Percentiles rank a stretch among this genome's conserved stretches.
These are phyloP conservation scores for Austroboletus novae-zelandiae DNA, from an alignment of 1,284 basidiomycete species.

Conservation along the genomic window DNA sequence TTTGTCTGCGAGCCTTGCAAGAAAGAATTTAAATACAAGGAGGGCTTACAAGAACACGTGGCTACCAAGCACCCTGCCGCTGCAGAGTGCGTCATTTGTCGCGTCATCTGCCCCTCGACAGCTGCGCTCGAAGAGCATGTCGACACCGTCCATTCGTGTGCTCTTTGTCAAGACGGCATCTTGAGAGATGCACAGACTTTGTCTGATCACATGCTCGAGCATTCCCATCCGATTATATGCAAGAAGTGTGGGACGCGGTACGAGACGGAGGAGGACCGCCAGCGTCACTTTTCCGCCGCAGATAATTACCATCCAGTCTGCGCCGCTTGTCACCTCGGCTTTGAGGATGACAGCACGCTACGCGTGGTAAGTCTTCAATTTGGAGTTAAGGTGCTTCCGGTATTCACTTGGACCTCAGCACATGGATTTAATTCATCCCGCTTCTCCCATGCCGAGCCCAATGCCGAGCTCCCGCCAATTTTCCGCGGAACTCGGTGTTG, in stretches of 20 bases:
- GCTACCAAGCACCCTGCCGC: constrained; percentile 26
- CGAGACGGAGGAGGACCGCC: constrained; percentile 28
- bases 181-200: constrained; percentile 27
- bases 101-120: constrained; percentile 20
- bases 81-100: constrained; percentile 26
- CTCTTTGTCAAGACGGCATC: constrained; percentile 28
- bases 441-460: constrained; percentile 14
- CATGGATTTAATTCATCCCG: constrained; percentile 9
- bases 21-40: constrained; percentile 23
- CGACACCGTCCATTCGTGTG: constrained; percentile 25
- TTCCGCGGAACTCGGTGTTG: constrained; percentile 8
- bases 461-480: constrained; percentile 9
- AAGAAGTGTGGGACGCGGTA: constrained; percentile 28
- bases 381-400: constrained; percentile 5
- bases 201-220: constrained; percentile 27
- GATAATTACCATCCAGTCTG: constrained; percentile 29
- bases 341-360: constrained; percentile 28
- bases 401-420: constrained; percentile 23
- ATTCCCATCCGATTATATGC: constrained; percentile 28
- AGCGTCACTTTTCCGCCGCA: constrained; percentile 23
- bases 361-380: constrained; percentile 17
- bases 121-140: constrained; percentile 26
- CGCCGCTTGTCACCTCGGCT: constrained; percentile 22
- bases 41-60: constrained; percentile 24
- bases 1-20: constrained; percentile 26